Evolutionary conservation across 2,329 filamentous ascomycete species (phyloP).

Genomic region (Trichoderma sp.): DNA sequence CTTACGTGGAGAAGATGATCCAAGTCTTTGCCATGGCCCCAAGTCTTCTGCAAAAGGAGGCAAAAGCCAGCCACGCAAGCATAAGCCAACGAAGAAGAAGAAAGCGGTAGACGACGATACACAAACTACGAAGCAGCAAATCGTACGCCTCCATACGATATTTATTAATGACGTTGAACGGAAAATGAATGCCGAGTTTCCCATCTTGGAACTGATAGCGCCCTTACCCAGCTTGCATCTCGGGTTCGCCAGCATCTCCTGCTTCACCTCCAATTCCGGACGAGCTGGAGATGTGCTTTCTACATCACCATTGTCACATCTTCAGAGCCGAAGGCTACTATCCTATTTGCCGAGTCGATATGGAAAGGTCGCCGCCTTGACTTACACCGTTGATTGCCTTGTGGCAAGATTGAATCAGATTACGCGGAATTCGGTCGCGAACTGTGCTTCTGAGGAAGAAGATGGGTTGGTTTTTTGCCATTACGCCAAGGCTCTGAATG

Average conservation of each 20-base stretch:
- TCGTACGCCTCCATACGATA: background rate
- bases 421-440: background rate
- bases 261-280: background rate
- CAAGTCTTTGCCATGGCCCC: background rate
- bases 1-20: background rate
- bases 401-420: background rate
- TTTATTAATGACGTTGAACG: background rate
- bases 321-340: background rate
- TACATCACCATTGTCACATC: background rate
- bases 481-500: background rate
- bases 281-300: background rate
- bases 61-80: background rate
- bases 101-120: background rate
- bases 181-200: background rate
- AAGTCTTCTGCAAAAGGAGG: background rate
- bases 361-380: background rate
- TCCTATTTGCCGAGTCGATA: background rate
- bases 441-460: background rate
- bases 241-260: background rate
- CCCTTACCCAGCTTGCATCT: background rate
- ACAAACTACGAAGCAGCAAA: background rate
- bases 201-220: background rate
- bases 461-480: background rate
- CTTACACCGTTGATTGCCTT: slow-evolving; percentile 4
- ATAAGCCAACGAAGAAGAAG: background rate